Percentiles rank a stretch among this genome's conserved stretches.
phyloP scores from a whole-genome alignment of 1,284 basidiomycete species.

The Apiotrichum laibachii region DNA sequence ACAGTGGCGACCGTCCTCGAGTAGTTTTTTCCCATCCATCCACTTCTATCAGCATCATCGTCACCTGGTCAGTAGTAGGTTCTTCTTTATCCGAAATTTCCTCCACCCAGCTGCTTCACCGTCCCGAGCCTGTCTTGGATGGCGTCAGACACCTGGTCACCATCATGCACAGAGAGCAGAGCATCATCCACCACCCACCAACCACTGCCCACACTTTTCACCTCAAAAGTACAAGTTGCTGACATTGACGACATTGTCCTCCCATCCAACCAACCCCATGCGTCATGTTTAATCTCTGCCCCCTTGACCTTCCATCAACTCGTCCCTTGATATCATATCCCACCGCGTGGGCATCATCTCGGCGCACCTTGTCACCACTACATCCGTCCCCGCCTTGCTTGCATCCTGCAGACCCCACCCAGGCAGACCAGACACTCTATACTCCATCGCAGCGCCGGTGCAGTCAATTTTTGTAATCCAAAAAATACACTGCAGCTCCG shows the following conservation, averaged over 20 bases:
- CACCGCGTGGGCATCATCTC: not conserved
- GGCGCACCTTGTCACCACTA: not conserved
- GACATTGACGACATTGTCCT: not conserved
- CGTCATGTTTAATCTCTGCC: conserved; percentile 5
- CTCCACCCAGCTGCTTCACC: no score
- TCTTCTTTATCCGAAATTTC: no score
- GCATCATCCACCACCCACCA: no score
- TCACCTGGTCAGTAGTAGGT: no score
- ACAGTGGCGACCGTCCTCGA: no score
- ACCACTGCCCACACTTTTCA: not conserved
- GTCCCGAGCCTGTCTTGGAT: no score
- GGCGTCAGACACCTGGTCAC: no score
- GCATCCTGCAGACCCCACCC: not conserved
- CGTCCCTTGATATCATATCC: not conserved
- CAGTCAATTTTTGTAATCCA: not conserved
- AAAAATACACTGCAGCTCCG: not conserved
- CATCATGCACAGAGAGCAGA: no score
- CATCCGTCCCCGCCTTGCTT: no score
- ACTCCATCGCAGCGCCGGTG: not conserved
- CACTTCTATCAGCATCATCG: no score
- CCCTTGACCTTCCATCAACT: conserved; percentile 2
- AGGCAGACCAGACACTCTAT: not conserved
- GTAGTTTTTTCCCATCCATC: no score
- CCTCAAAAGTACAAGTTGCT: not conserved
- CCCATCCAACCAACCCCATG: not conserved